These are phyloP conservation scores for Limnanthes douglasii DNA, from an alignment of 345 rosid species.

Conservation along the genomic window DNA sequence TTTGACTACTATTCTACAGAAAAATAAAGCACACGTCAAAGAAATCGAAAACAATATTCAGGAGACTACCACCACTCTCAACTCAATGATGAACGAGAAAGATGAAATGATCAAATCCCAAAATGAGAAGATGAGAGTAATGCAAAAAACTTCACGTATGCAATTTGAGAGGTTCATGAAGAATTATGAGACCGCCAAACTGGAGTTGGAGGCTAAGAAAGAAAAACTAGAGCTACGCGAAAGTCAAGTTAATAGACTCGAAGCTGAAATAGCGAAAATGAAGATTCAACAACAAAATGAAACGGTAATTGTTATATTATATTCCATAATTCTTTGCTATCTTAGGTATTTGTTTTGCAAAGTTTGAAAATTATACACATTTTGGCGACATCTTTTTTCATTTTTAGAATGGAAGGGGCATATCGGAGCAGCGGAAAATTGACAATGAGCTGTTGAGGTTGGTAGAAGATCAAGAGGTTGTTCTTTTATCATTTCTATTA, in stretches of 20 bases:
- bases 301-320: constrained; percentile 21
- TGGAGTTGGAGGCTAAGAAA: constrained; percentile 21
- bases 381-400: background rate
- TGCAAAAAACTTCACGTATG: constrained; percentile 33
- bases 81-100: constrained; percentile 17
- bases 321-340: background rate
- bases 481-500: background rate
- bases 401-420: constrained; percentile 48
- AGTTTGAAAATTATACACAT: background rate
- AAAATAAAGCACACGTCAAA: constrained; percentile 17
- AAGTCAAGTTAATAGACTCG: constrained; percentile 29
- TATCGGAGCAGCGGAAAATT: constrained; percentile 58
- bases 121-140: constrained; percentile 31
- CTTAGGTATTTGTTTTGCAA: background rate
- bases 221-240: constrained; percentile 23
- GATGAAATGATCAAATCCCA: constrained; percentile 32
- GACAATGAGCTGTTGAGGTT: constrained; percentile 33
- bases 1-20: constrained; percentile 27
- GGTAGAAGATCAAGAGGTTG: constrained; percentile 60
- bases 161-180: constrained; percentile 21
- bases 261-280: constrained; percentile 34
- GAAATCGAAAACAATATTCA: constrained; percentile 32
- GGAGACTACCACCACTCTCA: constrained; percentile 19
- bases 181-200: constrained; percentile 30
- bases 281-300: constrained; percentile 28